Conservation (phyloP, 495 filamentous ascomycete species). For the Neurospora sp. region DNA sequence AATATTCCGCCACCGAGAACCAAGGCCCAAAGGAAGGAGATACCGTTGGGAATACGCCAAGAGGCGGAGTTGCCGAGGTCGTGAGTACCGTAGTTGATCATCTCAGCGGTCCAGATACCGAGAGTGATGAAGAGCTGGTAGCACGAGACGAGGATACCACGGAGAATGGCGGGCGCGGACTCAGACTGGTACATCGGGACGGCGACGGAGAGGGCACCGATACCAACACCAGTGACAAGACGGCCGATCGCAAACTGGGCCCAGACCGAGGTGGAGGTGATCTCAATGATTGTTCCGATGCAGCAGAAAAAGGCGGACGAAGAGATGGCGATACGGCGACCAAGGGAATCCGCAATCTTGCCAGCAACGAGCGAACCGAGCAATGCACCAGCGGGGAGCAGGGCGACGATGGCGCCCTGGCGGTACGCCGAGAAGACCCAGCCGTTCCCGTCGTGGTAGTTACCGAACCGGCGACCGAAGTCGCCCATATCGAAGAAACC, state of each 20-base stretch:
- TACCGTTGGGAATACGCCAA: slow-evolving; percentile 75
- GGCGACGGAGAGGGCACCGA: slow-evolving; percentile 59
- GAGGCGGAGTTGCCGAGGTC: slow-evolving; percentile 41
- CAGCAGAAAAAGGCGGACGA: slow-evolving; percentile 54
- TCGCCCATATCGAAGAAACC: slow-evolving; percentile 55
- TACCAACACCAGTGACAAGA: slow-evolving; percentile 55
- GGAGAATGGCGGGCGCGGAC: slow-evolving; percentile 54
- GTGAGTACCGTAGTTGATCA: slow-evolving; percentile 71
- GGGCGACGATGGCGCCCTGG: slow-evolving; percentile 44
- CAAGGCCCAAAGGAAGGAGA: slow-evolving; percentile 67
- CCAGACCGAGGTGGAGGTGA: slow-evolving; percentile 42
- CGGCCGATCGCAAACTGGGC: slow-evolving; percentile 45
- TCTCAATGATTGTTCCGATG: slow-evolving; percentile 59
- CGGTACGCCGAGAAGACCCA: slow-evolving; percentile 34
- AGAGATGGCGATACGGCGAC: slow-evolving; percentile 38
- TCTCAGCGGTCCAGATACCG: slow-evolving; percentile 73
- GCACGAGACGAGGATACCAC: slow-evolving; percentile 56
- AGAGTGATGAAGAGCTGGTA: slow-evolving; percentile 87
- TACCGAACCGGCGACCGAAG: slow-evolving; percentile 40
- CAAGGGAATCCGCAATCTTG: slow-evolving; percentile 40
- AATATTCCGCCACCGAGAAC: slow-evolving; percentile 62
- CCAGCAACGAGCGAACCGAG: slow-evolving; percentile 57
- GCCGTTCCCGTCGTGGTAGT: slow-evolving; percentile 13
- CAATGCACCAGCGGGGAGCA: slow-evolving; percentile 58
- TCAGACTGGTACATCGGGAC: slow-evolving; percentile 70